Base-by-base conservation (phyloP, 805 yeast genomes). In the Yarrowia alimentaria region DNA sequence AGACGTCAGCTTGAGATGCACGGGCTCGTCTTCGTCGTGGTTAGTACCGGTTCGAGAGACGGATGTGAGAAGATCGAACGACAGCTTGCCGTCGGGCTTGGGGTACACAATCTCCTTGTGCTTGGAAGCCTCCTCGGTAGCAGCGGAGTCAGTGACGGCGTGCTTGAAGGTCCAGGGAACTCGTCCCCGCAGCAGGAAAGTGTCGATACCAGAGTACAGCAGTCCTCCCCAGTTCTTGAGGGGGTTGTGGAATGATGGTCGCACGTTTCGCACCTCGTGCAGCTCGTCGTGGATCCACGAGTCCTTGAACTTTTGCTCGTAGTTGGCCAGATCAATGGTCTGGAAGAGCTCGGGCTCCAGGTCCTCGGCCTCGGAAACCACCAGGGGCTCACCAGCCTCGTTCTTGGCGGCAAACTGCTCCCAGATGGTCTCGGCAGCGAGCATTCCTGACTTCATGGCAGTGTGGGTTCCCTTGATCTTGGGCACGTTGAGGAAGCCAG, bases 381-480 rank as follows among this genome's bases (percentile, higher is more conserved):
- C 33, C 28, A 40, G 52, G 1, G 55, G 30, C 67, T n/a, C 20
- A 6, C 37, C 56, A 13, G 67, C 42, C 76, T 67, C 50, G 14
- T 69, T 66, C 13, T 29, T 34, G 22, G 34, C 55, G 19, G 25
- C 42, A 45, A 84, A 68, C 7, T 70, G 75, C 40, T 73, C 71
- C 60, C 73, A 88, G 32, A 89, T 84, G 17, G 76, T 64, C 61
- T 93, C 97, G 2, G 98, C 99, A 2, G 99, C 99, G 21, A 93
- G 67, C 76, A 93, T 82, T 24, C 98, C 99, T 8, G 93, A 76
- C 67, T 93, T 93, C 80, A 93, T 87, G 1, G 99, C 98, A 1
- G 96, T 91, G 66, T 93, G 99, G 0, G 97, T 83, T 12, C 99
- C 99, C 69, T 93, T 93, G 62, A 93, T 86, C 67, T 91, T 93